Evolutionary conservation across 345 rosid genomes (phyloP).

Genomic region (Euphorbia tirucalli): DNA sequence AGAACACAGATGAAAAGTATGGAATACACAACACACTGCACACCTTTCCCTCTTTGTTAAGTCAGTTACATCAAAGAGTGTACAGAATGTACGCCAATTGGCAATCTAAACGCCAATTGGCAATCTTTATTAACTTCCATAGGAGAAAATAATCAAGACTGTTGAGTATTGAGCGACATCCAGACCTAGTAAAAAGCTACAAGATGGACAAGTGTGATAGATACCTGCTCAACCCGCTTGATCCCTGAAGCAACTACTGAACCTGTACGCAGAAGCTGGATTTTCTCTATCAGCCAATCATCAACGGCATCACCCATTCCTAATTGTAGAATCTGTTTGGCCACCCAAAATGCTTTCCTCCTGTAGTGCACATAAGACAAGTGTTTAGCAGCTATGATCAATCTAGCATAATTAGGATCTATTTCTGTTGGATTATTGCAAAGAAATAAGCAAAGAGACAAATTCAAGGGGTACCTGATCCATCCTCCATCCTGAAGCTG

Average conservation of each 20-base stretch:
- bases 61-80: not conserved
- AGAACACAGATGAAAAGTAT: not conserved
- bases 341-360: constrained; percentile 98
- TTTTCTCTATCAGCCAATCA: constrained; percentile 97
- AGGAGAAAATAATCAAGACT: not conserved
- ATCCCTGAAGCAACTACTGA: constrained; percentile 85
- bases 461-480: constrained; percentile 64
- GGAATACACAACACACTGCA: not conserved
- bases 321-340: constrained; percentile 90
- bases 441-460: not conserved
- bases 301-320: constrained; percentile 99
- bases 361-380: constrained; percentile 38
- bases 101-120: not conserved
- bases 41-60: not conserved
- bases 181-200: not conserved
- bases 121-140: not conserved
- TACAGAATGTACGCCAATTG: not conserved
- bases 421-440: not conserved
- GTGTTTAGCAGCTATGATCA: constrained; percentile 8
- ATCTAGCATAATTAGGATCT: constrained; percentile 5
- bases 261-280: constrained; percentile 78
- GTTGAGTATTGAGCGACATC: not conserved
- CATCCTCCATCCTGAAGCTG: constrained; percentile 99
- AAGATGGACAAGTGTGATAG: not conserved
- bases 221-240: constrained; percentile 85